A percentile compares a stretch with the other conserved stretches of the same genome.
phyloP scores from a whole-genome alignment of 441 rosid species.

The Croton setiger region DNA sequence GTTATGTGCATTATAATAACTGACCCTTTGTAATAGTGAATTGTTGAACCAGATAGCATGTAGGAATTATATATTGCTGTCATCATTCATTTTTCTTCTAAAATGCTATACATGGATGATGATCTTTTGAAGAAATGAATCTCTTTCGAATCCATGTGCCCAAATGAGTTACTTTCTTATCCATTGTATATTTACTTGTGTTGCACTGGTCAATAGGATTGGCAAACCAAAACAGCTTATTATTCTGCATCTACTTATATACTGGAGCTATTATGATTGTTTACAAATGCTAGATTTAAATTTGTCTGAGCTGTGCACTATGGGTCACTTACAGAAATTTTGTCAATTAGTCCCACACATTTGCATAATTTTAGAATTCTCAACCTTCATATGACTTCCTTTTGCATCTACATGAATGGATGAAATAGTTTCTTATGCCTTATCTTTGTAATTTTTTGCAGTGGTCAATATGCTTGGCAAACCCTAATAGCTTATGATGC shows the following conservation, averaged over 20 bases:
- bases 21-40: not conserved
- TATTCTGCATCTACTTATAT: not conserved
- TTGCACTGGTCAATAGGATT: too few species aligned
- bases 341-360: not conserved
- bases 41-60: not conserved
- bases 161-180: too few species aligned
- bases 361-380: not conserved
- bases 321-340: not conserved
- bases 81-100: too few species aligned
- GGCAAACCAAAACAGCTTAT: too few species aligned
- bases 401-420: not conserved
- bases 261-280: not conserved
- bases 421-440: constrained; percentile 9
- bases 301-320: not conserved
- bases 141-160: too few species aligned
- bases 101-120: too few species aligned
- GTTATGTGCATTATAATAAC: not conserved
- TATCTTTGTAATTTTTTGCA: constrained; percentile 27
- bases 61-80: too few species aligned
- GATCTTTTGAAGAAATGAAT: too few species aligned
- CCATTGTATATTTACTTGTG: too few species aligned
- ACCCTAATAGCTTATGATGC: constrained; percentile 93
- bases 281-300: not conserved
- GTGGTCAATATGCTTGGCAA: constrained; percentile 95
- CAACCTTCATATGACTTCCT: not conserved